Base-by-base conservation (phyloP, 169 alveolate species). In the Cryptosporidium sp. region DNA sequence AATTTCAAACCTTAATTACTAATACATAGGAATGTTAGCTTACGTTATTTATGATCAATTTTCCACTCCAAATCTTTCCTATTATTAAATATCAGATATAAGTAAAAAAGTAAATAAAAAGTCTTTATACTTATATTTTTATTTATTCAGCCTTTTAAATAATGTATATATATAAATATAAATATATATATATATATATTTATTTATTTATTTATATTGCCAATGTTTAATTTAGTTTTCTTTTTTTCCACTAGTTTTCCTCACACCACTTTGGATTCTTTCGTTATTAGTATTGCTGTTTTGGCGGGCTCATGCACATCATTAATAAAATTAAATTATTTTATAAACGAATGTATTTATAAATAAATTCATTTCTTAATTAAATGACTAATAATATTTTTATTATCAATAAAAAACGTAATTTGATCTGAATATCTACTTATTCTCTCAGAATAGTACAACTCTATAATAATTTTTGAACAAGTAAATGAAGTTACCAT, bases 221-320 rank as follows among this genome's bases (percentile, higher is more conserved):
- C 8, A 56, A 16, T 23, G 0, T 56, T 56, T 56, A n/a, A 56
- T 56, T 56, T 56, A 56, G 26, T 56, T 56, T 31, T 23, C 67
- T 3, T 23, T 56, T 56, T 23, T 56, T 56, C 56, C 23, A 3
- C n/a, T 10, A 23, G n/a, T 56, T 56, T 56, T 56, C 67, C 67
- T 56, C 67, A 56, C 67, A 56, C 18, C 18, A 56, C 12, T 26
- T 21, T 56, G 67, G 67, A 56, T 56, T 37, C 67, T 56, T 48
- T 48, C 21, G 3, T 14, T n/a, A 56, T 42, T 42, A 42, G 12
- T 4, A 37, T 37, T 37, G n/a, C 18, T 21, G 0, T 16, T 56
- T 56, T 56, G 37, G 67, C 67, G 67, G 67, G 67, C 67, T 56
- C 67, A 56, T 56, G 67, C 67, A 56, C 35, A 56, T 42, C 12